Percentiles rank a stretch among this genome's conserved stretches.
Evolutionary conservation across 2,329 filamentous ascomycete genomes (phyloP).

Genomic region (Phoma sp.): DNA sequence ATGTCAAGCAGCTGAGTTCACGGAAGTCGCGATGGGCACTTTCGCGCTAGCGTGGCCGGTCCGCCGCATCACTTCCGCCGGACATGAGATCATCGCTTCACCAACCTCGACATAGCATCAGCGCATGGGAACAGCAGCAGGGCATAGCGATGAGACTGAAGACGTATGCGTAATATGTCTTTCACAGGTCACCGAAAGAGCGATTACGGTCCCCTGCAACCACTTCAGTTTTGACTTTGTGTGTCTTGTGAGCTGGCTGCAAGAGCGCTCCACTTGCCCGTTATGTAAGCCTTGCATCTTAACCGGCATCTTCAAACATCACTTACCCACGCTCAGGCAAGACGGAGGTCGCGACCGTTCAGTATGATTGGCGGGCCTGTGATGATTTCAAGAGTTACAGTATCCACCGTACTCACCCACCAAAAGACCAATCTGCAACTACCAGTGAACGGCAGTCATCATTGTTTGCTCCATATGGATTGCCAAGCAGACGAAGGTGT

Average conservation of each 20-base stretch:
- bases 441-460: constrained; percentile 5
- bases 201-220: constrained; percentile 76
- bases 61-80: constrained; percentile 28
- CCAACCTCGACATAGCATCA: constrained; percentile 16
- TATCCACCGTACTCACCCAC: constrained; percentile 50
- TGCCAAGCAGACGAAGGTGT: constrained; percentile 26
- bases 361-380: constrained; percentile 67
- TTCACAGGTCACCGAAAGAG: constrained; percentile 74
- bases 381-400: constrained; percentile 66
- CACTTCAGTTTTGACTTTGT: constrained; percentile 86
- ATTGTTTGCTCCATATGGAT: constrained; percentile 23
- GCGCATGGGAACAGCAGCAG: constrained; percentile 38
- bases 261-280: constrained; percentile 75
- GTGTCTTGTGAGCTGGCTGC: constrained; percentile 83
- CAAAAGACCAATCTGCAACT: neutral
- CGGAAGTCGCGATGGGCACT: constrained; percentile 18
- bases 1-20: constrained; percentile 6
- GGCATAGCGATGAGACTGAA: constrained; percentile 22
- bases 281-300: constrained; percentile 70
- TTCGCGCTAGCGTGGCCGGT: neutral
- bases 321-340: constrained; percentile 53
- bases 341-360: constrained; percentile 63
- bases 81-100: constrained; percentile 22
- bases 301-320: too few relatives aligned
- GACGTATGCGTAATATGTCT: constrained; percentile 84